Conservation (phyloP, 192 early-diverging fungal genomes). For the Coemansia sp. region DNA sequence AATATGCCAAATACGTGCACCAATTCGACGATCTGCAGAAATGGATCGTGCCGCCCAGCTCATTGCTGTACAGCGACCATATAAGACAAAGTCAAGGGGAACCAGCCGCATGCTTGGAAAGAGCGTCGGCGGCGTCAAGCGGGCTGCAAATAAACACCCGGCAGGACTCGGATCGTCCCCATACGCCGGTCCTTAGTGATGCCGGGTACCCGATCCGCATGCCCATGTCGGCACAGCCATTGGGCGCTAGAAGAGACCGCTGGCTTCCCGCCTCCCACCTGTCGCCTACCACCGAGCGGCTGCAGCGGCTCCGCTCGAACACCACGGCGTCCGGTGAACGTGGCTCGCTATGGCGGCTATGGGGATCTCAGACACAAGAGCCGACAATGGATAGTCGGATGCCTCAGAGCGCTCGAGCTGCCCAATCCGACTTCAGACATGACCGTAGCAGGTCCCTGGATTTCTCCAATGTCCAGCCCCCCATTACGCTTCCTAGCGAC, state of each 20-base stretch:
- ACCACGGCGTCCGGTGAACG: slow-evolving; percentile 30
- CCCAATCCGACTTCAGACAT: neutral
- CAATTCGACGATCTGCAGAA: slow-evolving; percentile 45
- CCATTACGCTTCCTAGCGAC: neutral
- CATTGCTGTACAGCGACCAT: slow-evolving; percentile 38
- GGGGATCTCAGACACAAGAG: neutral
- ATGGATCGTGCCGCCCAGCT: slow-evolving; percentile 47
- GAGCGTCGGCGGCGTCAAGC: neutral
- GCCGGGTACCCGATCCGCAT: neutral
- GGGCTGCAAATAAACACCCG: neutral
- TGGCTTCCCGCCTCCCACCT: slow-evolving; percentile 16
- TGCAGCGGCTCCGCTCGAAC: slow-evolving; percentile 11
- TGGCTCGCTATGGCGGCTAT: slow-evolving; percentile 32
- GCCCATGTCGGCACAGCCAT: slow-evolving; percentile 14
- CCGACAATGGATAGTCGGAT: neutral
- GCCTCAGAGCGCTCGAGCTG: slow-evolving; percentile 10
- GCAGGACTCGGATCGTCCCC: slow-evolving; percentile 9
- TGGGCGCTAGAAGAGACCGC: slow-evolving; percentile 6
- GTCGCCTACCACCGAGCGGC: slow-evolving; percentile 11
- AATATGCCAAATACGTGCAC: slow-evolving; percentile 61
- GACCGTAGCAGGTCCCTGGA: slow-evolving; percentile 46
- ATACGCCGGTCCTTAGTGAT: slow-evolving; percentile 25
- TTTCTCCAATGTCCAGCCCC: slow-evolving; percentile 6
- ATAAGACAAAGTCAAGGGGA: neutral
- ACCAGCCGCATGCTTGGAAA: slow-evolving; percentile 4